Conservation (phyloP, 306 rosid genomes). For the Vigna unguiculata region DNA sequence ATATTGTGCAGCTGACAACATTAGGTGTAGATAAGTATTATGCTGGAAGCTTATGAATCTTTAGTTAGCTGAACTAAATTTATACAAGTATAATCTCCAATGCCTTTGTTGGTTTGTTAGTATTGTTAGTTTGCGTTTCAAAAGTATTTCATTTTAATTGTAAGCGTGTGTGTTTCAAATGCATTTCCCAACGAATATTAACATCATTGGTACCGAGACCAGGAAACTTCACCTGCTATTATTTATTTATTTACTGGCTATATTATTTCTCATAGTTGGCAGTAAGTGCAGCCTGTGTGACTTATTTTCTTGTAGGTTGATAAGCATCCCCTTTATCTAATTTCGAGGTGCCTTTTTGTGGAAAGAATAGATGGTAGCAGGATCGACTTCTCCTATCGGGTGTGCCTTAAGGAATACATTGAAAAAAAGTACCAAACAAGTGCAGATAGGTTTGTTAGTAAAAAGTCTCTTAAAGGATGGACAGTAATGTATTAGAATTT, state of each 20-base stretch:
- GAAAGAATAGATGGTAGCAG: slow-evolving; percentile 78
- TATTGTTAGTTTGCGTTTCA: not conserved
- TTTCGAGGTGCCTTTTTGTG: slow-evolving; percentile 78
- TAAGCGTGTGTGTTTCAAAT: too few species aligned
- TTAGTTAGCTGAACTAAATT: slow-evolving; percentile 14
- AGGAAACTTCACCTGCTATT: not conserved
- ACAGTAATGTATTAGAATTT: not conserved
- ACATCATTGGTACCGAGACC: not conserved
- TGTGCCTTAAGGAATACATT: slow-evolving; percentile 72
- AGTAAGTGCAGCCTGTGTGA: slow-evolving; percentile 31
- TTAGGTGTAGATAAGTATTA: not conserved
- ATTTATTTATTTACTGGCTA: slow-evolving; percentile 4
- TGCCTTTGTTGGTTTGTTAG: not conserved
- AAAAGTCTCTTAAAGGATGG: slow-evolving; percentile 58
- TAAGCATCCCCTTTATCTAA: slow-evolving; percentile 66
- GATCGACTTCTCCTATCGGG: slow-evolving; percentile 84
- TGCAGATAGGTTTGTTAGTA: slow-evolving; percentile 52
- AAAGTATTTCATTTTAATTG: not conserved
- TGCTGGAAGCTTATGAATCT: slow-evolving; percentile 24
- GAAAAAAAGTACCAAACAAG: slow-evolving; percentile 68
- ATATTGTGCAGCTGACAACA: not conserved
- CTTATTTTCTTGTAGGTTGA: slow-evolving; percentile 65
- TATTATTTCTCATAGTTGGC: not conserved
- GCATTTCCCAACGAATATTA: not conserved
- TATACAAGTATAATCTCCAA: not conserved